Evolutionary conservation across 2,329 filamentous ascomycete species (phyloP).

Genomic region (Fusarium succisae): DNA sequence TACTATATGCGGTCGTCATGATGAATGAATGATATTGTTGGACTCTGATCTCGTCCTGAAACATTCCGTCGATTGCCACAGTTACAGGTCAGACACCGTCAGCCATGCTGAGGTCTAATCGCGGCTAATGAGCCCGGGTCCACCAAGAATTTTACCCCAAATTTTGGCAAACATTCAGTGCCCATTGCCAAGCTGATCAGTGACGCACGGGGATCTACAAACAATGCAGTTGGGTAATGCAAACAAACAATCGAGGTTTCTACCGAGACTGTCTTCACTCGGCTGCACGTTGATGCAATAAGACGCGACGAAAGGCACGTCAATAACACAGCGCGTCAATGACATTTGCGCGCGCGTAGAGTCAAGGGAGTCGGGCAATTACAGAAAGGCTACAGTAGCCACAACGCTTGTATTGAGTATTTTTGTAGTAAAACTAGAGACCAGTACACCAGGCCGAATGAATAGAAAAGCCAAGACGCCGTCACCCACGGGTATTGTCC

Average conservation of each 20-base stretch:
- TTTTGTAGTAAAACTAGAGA: neutral
- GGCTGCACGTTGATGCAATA: neutral
- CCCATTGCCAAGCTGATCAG: neutral
- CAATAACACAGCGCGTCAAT: neutral
- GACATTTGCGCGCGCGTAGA: neutral
- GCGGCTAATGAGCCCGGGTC: neutral
- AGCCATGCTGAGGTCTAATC: neutral
- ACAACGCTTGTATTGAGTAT: neutral
- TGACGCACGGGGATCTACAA: neutral
- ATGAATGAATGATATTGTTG: no score
- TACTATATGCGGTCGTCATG: accelerated
- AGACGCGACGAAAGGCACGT: no score
- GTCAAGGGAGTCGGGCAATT: neutral
- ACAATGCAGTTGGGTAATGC: neutral
- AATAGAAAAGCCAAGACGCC: neutral
- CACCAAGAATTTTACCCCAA: neutral
- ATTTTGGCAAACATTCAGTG: neutral
- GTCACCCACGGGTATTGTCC: neutral
- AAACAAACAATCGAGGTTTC: neutral
- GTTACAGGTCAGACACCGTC: neutral
- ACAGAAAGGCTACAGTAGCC: neutral
- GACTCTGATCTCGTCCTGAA: neutral
- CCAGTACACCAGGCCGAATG: neutral
- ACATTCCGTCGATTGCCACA: neutral
- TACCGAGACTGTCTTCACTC: neutral